A percentile compares a stretch with the other conserved stretches of the same genome.
These are phyloP conservation scores for Mycena floridula DNA, from an alignment of 768 basidiomycete genomes.

Conservation along the genomic window DNA sequence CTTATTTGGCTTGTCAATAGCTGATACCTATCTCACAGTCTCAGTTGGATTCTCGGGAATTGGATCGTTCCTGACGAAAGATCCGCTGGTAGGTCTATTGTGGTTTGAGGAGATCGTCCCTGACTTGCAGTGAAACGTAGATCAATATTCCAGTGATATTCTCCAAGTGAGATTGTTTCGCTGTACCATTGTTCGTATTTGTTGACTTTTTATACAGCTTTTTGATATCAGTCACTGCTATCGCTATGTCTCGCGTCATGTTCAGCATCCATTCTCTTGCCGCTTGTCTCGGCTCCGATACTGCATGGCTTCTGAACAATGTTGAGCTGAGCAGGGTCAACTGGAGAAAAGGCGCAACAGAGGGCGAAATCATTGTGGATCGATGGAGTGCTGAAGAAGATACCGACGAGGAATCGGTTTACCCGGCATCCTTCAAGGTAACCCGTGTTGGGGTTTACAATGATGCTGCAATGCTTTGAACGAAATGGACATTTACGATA, in stretches of 20 bases:
- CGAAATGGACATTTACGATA: too few relatives aligned
- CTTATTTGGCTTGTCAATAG: neutral
- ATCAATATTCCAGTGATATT: constrained; percentile 31
- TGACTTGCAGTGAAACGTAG: constrained; percentile 17
- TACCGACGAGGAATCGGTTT: neutral
- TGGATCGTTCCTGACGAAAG: constrained; percentile 24
- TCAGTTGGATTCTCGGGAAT: constrained; percentile 25
- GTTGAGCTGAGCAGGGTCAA: constrained; percentile 38
- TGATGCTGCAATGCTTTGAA: too few relatives aligned
- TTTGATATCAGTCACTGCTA: constrained; percentile 13
- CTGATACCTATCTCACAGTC: constrained; percentile 14
- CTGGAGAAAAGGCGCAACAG: constrained; percentile 27
- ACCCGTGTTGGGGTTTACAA: neutral
- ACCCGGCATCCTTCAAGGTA: neutral
- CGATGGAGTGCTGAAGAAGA: constrained; percentile 13
- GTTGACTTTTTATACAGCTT: neutral
- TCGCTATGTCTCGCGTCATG: constrained; percentile 31
- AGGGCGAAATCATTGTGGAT: constrained; percentile 33
- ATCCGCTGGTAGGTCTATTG: constrained; percentile 18
- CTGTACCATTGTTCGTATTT: neutral
- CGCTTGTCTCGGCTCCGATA: constrained; percentile 30
- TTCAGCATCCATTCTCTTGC: constrained; percentile 38
- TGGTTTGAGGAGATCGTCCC: neutral
- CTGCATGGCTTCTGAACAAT: constrained; percentile 37
- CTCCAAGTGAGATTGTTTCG: constrained; percentile 21